Conservation (phyloP, 768 basidiomycete species). For the Kwoniella mangroviensis region DNA sequence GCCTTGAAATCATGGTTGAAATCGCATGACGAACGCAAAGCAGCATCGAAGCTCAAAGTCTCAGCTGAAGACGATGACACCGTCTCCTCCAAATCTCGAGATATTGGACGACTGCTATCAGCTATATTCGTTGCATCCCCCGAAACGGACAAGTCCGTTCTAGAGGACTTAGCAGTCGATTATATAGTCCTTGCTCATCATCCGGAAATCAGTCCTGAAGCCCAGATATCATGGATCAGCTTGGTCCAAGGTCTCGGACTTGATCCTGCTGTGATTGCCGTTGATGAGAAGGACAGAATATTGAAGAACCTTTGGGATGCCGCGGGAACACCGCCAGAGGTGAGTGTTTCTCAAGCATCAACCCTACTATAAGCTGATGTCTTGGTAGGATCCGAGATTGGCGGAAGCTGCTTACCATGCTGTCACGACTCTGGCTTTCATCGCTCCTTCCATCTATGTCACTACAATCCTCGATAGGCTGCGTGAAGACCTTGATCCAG, state of each 20-base stretch:
- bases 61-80: conserved; percentile 60
- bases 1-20: conserved; percentile 61
- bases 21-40: conserved; percentile 41
- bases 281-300: conserved; percentile 43
- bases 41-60: conserved; percentile 30
- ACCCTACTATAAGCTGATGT: conserved; percentile 16
- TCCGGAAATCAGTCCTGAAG: conserved; percentile 59
- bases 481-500: conserved; percentile 67
- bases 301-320: conserved; percentile 36
- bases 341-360: conserved; percentile 18
- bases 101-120: conserved; percentile 44
- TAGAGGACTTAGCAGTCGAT: conserved; percentile 62
- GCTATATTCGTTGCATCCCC: conserved; percentile 30
- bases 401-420: conserved; percentile 71
- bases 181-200: conserved; percentile 77
- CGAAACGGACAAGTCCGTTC: conserved; percentile 25
- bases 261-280: conserved; percentile 71
- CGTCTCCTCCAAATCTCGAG: conserved; percentile 62
- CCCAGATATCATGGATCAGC: conserved; percentile 78
- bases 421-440: conserved; percentile 75
- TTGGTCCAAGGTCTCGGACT: conserved; percentile 70
- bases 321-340: conserved; percentile 38
- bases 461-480: conserved; percentile 74
- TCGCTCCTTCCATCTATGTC: conserved; percentile 72
- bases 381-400: conserved; percentile 38